Evolutionary conservation across 1,284 basidiomycete species (phyloP), one percentile per base, ranked within the genome.

Genomic region (Fomitopsis betulina): DNA sequence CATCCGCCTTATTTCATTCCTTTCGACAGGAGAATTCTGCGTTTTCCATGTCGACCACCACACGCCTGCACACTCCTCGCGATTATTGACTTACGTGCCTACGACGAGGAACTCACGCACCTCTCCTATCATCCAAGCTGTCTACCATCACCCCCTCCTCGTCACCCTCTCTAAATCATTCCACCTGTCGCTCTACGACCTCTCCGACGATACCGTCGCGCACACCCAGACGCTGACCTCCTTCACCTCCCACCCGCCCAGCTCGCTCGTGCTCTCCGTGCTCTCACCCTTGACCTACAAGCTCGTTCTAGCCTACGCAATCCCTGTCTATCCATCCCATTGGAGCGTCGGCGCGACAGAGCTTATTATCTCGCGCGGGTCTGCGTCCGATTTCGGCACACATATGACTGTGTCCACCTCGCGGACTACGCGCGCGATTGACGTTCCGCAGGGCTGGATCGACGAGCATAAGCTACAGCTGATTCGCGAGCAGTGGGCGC

Each of bases 321-420:
- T 83, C 27, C 89, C 89, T n/a, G 85, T 92, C 38, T 92, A 89
- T 68, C 89, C 89, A 1, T 75, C 76, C 9, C 90, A 93, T 67
- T 93, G 89, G 88, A 85, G 86, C 38, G 81, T 87, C n/a, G 88
- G 87, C 27, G 83, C 81, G 3, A 89, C 88, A 5, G 90, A 92
- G 63, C 73, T 92, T 47, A 79, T 88, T 50, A 86, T 92, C 38
- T 77, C 79, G 23, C 73, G 72, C 52, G 53, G 57, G 12, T 54
- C 53, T 5, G n/a, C 12, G 17, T 12, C 32, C 17, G 32, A 51
- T 21, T n/a, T 21, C 1, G 30, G 53, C 13, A 54, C 59, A 9
- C 53, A 55, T 21, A 61, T 69, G 62, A 53, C 58, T 1, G 70
- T 73, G 15, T 56, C 63, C 1, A 76, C 78, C 43, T 85, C 84